Evolutionary conservation across 139 green algal genomes (phyloP).

Genomic region (Ostreobium quekettii): DNA sequence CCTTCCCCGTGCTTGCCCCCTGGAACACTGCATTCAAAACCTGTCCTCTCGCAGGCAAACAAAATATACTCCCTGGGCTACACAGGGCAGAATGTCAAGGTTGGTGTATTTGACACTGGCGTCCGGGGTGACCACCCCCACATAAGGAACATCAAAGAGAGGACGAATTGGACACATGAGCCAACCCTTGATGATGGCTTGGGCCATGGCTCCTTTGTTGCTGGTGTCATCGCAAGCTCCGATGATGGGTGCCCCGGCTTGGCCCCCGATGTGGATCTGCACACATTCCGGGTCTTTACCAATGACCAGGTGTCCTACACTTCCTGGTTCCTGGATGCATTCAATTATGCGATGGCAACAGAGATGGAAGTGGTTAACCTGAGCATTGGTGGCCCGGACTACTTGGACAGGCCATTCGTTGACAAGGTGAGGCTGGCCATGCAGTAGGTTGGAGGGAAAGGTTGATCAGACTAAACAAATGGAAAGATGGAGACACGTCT

Average conservation of each 20-base stretch:
- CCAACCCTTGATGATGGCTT: slow-evolving; percentile 84
- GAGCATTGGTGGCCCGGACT: slow-evolving; percentile 95
- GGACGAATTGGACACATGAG: slow-evolving; percentile 98
- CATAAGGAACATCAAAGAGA: slow-evolving; percentile 90
- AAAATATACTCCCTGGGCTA: slow-evolving; percentile 74
- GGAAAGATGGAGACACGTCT: neutral
- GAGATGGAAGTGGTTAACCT: slow-evolving; percentile 94
- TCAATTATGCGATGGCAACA: slow-evolving; percentile 94
- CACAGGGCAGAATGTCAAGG: slow-evolving; percentile 64
- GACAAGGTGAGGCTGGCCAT: slow-evolving; percentile 78
- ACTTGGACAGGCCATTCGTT: slow-evolving; percentile 94
- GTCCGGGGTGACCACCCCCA: slow-evolving; percentile 82
- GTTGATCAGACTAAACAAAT: too few species aligned
- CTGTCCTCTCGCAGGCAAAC: slow-evolving; percentile 56
- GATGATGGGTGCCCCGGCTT: slow-evolving; percentile 78
- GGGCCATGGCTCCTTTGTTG: slow-evolving; percentile 95
- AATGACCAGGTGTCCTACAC: slow-evolving; percentile 96
- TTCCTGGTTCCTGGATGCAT: slow-evolving; percentile 98
- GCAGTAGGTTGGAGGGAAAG: neutral
- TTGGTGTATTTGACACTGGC: slow-evolving; percentile 97
- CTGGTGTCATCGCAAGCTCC: slow-evolving; percentile 77
- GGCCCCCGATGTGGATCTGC: slow-evolving; percentile 83
- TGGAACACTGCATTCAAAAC: too few species aligned
- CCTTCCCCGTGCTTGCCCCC: too few species aligned
- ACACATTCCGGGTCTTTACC: slow-evolving; percentile 94